Evolutionary conservation across 306 rosid species (phyloP).

Genomic region (Cicer yamashitae): DNA sequence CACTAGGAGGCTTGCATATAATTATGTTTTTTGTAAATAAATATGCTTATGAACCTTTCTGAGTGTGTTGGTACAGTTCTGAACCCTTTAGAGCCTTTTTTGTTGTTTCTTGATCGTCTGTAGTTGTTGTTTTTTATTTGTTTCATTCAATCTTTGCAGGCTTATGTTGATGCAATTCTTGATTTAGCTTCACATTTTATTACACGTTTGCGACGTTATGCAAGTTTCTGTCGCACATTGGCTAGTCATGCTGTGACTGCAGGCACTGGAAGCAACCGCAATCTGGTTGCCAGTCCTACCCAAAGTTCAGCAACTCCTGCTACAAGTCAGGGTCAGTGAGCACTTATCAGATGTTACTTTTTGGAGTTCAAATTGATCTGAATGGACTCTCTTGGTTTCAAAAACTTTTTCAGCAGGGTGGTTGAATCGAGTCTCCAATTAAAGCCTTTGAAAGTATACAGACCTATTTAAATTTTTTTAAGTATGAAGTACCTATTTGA

Average conservation of each 20-base stretch:
- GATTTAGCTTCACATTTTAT: conserved; percentile 99
- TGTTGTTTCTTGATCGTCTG: conserved; percentile 10
- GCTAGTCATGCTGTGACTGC: conserved; percentile 98
- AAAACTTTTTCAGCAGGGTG: neutral
- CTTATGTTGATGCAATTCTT: conserved; percentile 95
- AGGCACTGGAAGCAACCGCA: conserved; percentile 90
- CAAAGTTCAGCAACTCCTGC: conserved; percentile 89
- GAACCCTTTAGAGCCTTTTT: neutral
- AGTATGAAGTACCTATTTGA: neutral
- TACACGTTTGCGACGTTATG: conserved; percentile 96
- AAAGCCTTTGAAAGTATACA: conserved; percentile 4
- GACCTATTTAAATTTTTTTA: conserved; percentile 5
- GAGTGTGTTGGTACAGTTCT: neutral
- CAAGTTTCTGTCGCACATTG: conserved; percentile 98
- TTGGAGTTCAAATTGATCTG: conserved; percentile 5
- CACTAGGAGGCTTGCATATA: conserved; percentile 7
- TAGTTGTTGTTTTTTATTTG: conserved; percentile 31
- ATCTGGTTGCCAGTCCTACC: conserved; percentile 90
- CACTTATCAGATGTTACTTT: conserved; percentile 23
- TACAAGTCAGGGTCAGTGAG: conserved; percentile 79
- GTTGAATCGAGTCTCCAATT: conserved; percentile 5
- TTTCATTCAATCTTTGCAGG: conserved; percentile 61
- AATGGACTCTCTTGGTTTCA: neutral
- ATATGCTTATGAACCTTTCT: conserved; percentile 1
- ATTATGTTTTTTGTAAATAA: conserved; percentile 4